Evolutionary conservation across 306 rosid species (phyloP).

Genomic region (Malus domestica): ASM211411v1 NC_041793.1:44323501-44324000

Average conservation of each 20-base stretch:
- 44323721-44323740: constrained; percentile 36
- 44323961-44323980: too few species aligned
- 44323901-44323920: too few species aligned
- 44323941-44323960: too few species aligned
- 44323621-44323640: neutral
- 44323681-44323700: constrained; percentile 17
- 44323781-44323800: neutral
- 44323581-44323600: constrained; percentile 8
- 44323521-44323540: constrained; percentile 8
- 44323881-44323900: too few species aligned
- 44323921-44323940: too few species aligned
- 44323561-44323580: neutral
- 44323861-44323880: too few species aligned
- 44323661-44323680: constrained; percentile 19
- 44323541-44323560: constrained; percentile 8
- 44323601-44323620: neutral
- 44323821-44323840: neutral
- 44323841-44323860: neutral
- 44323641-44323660: neutral
- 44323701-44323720: constrained; percentile 40
- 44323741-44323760: constrained; percentile 20
- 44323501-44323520: constrained; percentile 25
- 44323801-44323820: constrained; percentile 20
- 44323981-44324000: too few species aligned
- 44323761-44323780: constrained; percentile 19